Percentiles rank a stretch among this genome's conserved stretches.
Conservation (phyloP, 1,284 basidiomycete species). For the Testicularia cyperi region DNA sequence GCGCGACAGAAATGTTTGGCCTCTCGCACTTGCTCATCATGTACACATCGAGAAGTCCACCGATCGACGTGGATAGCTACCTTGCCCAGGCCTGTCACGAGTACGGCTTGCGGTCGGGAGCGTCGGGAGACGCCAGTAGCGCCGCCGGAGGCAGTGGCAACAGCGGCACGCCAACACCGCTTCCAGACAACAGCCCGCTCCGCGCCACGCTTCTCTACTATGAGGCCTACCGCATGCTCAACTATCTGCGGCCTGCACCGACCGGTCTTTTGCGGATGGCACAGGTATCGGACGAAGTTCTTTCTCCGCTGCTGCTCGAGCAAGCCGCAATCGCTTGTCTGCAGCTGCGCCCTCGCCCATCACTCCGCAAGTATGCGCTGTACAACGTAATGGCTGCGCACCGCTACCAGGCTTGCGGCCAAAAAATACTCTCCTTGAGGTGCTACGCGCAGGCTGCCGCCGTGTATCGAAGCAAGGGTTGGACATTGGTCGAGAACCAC, state of each 20-base stretch:
- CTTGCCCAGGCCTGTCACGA: slow-evolving; percentile 38
- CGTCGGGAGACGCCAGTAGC: slow-evolving; percentile 2
- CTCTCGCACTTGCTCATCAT: slow-evolving; percentile 47
- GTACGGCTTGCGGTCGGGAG: slow-evolving; percentile 7
- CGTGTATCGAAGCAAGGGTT: slow-evolving; percentile 50
- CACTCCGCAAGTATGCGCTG: slow-evolving; percentile 62
- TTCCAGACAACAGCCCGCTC: slow-evolving; percentile 35
- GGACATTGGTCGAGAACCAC: slow-evolving; percentile 62
- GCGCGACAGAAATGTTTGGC: slow-evolving; percentile 56
- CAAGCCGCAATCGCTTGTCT: slow-evolving; percentile 63
- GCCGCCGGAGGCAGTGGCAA: not conserved
- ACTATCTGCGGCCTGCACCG: slow-evolving; percentile 32
- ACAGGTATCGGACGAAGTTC: slow-evolving; percentile 62
- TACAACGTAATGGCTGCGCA: slow-evolving; percentile 64
- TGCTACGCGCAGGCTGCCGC: slow-evolving; percentile 40
- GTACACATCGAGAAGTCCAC: slow-evolving; percentile 19
- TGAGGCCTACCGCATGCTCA: slow-evolving; percentile 40
- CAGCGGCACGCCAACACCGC: too few relatives aligned
- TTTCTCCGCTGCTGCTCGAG: slow-evolving; percentile 64
- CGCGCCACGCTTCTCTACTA: slow-evolving; percentile 52
- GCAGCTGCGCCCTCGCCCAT: slow-evolving; percentile 51
- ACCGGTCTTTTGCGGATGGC: slow-evolving; percentile 44
- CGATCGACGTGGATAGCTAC: slow-evolving; percentile 47
- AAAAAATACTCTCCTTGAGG: slow-evolving; percentile 50
- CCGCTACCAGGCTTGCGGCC: slow-evolving; percentile 65